These are phyloP conservation scores for Calonectria naviculata DNA, from an alignment of 2,329 filamentous ascomycete species.

Conservation along the genomic window DNA sequence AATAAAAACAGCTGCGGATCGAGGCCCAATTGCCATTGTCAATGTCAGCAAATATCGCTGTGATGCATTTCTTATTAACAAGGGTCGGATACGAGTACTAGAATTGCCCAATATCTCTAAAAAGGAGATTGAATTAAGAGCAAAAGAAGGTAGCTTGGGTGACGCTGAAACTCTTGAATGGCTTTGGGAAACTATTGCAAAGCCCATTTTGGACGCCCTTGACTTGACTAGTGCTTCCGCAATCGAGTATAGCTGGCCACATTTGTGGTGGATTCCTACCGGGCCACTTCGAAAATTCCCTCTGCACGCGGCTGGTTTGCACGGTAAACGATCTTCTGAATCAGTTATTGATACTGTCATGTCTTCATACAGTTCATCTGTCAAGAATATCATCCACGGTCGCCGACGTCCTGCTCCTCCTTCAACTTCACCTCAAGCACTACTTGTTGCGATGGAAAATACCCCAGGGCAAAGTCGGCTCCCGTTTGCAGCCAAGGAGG, in stretches of 20 bases:
- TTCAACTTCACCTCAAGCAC: too few relatives aligned
- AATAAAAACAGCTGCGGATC: too few relatives aligned
- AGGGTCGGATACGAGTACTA: background rate
- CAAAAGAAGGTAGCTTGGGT: background rate
- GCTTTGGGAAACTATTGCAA: background rate
- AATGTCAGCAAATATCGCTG: background rate
- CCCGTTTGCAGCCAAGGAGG: too few relatives aligned
- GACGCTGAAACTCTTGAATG: background rate
- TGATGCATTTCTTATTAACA: background rate
- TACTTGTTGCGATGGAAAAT: too few relatives aligned
- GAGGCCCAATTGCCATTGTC: background rate
- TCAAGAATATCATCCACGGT: background rate
- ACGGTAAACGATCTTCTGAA: background rate
- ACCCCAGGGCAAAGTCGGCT: too few relatives aligned
- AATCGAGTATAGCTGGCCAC: background rate
- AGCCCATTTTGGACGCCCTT: background rate
- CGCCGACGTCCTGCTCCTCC: background rate
- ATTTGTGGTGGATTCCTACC: background rate
- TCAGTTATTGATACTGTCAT: constrained; percentile 1
- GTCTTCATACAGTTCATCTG: background rate
- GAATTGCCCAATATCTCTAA: background rate
- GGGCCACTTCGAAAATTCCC: constrained; percentile 5
- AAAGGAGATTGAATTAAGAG: too few relatives aligned
- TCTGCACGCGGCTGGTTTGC: constrained; percentile 4
- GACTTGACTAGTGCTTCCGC: background rate